Conservation (phyloP, 1,139 yeast genomes). For the Hyphopichia burtonii region DNA sequence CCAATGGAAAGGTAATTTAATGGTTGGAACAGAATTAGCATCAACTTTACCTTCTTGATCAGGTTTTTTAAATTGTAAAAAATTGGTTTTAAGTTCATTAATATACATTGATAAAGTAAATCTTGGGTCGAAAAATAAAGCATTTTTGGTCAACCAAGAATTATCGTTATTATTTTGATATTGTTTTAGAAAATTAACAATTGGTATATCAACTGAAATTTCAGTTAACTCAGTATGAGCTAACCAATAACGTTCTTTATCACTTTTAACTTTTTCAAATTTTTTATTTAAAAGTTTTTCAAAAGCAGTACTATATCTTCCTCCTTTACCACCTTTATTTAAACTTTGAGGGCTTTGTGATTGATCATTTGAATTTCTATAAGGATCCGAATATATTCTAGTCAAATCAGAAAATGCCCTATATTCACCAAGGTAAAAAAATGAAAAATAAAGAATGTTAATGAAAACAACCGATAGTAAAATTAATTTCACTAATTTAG, state of each 20-base stretch:
- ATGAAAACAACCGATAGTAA: not conserved
- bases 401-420: not conserved
- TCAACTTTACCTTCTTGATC: constrained; percentile 5
- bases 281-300: constrained; percentile 8
- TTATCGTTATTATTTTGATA: constrained; percentile 12
- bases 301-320: constrained; percentile 4
- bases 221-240: constrained; percentile 22
- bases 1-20: constrained; percentile 30
- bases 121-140: constrained; percentile 38
- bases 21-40: constrained; percentile 15
- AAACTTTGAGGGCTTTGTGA: constrained; percentile 7
- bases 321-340: not conserved
- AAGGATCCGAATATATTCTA: constrained; percentile 1
- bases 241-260: constrained; percentile 19
- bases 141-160: constrained; percentile 18
- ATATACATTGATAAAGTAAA: constrained; percentile 37
- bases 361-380: constrained; percentile 3
- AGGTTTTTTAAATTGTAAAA: constrained; percentile 8
- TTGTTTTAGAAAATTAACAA: constrained; percentile 13
- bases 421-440: constrained; percentile 3
- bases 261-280: constrained; percentile 13
- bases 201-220: constrained; percentile 9
- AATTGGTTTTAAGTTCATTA: constrained; percentile 22
- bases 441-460: constrained; percentile 1
- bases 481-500: not conserved